These are phyloP conservation scores for Podospora conica DNA, from an alignment of 495 filamentous ascomycete species.

Conservation along the genomic window DNA sequence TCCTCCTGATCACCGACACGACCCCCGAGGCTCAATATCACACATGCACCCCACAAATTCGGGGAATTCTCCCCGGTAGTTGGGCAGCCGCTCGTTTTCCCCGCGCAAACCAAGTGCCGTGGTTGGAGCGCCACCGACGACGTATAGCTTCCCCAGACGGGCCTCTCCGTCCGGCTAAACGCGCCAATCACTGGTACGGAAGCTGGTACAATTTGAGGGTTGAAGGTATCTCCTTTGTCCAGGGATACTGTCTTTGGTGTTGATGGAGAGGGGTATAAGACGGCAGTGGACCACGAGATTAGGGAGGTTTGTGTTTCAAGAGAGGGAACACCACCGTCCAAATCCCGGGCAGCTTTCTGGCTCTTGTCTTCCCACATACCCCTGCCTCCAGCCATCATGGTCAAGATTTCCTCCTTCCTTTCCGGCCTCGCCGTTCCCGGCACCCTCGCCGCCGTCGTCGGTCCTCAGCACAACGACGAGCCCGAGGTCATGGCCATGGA, in stretches of 20 bases:
- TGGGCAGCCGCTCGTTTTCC: background rate
- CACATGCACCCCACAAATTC: conserved; percentile 7
- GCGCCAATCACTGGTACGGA: background rate
- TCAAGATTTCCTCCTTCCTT: background rate
- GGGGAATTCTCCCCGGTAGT: conserved; percentile 2
- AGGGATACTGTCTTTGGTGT: background rate
- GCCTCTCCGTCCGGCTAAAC: background rate
- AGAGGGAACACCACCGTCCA: no score
- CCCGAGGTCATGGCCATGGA: conserved; percentile 15
- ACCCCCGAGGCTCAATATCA: background rate
- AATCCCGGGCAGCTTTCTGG: no score
- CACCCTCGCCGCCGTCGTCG: background rate
- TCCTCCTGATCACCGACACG: background rate
- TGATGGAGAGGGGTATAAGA: background rate
- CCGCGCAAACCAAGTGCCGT: background rate
- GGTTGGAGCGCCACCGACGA: background rate
- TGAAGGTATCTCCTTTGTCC: background rate
- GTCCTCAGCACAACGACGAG: background rate
- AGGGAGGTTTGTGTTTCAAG: no score
- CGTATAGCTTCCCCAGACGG: background rate
- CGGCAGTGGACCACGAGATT: background rate
- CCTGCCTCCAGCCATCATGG: background rate
- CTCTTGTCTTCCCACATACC: background rate
- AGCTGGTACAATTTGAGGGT: background rate
- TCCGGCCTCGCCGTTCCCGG: background rate